Conservation (phyloP, 1,284 basidiomycete genomes). For the Leccinum solheimii region DNA sequence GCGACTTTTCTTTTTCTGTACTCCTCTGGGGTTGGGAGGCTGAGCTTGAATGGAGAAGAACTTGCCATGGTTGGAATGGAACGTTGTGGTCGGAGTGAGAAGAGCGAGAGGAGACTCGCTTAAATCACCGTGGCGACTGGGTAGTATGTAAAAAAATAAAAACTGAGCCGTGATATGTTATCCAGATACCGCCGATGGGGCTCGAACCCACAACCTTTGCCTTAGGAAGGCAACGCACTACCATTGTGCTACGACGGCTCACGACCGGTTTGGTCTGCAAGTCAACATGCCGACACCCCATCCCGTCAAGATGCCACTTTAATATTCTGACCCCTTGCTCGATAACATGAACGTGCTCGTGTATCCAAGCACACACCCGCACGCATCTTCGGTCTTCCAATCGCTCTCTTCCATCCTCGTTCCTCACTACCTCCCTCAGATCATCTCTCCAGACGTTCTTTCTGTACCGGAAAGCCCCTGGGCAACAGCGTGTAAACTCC, state of each 20-base stretch:
- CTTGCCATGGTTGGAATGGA: constrained; percentile 18
- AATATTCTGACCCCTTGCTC: background rate
- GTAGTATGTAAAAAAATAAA: background rate
- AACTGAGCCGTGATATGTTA: constrained; percentile 24
- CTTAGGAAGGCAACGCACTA: constrained; percentile 43
- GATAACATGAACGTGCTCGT: constrained; percentile 74
- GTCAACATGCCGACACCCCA: background rate
- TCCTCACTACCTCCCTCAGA: constrained; percentile 78
- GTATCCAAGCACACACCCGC: constrained; percentile 70
- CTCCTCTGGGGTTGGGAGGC: constrained; percentile 72
- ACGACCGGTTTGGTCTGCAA: fast-evolving
- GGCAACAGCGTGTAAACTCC: constrained; percentile 69
- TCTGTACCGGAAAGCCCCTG: constrained; percentile 64
- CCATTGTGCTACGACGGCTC: constrained; percentile 43
- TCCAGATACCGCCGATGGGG: constrained; percentile 40
- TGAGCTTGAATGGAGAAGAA: constrained; percentile 45
- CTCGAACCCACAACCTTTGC: constrained; percentile 42
- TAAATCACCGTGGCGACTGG: too few relatives aligned
- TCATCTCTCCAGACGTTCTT: constrained; percentile 58
- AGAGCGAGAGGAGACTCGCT: background rate
- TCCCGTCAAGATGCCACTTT: background rate
- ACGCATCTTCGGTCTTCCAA: constrained; percentile 38
- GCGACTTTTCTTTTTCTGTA: constrained; percentile 87
- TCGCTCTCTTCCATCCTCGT: constrained; percentile 60
- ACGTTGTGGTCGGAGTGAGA: background rate